Evolutionary conservation across 345 rosid species (phyloP), one percentile per base, ranked within the genome.

Genomic region (Bretschneidera sinensis): DNA sequence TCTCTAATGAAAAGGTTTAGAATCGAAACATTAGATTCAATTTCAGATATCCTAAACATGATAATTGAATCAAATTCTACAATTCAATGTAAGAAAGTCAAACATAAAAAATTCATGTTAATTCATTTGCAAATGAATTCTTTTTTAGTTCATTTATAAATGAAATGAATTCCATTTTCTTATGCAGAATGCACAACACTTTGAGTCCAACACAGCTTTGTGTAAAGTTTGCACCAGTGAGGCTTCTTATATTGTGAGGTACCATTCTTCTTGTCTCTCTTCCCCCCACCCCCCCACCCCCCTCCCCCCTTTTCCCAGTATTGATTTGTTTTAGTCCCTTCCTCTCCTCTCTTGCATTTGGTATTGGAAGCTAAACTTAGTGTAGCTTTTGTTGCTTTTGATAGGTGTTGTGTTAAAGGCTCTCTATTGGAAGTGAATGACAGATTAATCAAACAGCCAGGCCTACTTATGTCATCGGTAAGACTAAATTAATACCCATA

Each of bases 371-470:
- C 45, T 49, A 24, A 49, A n/a, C n/a, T n/a, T n/a, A n/a, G n/a
- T n/a, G n/a, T n/a, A 59, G 34, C 19, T 39, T n/a, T 61, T 65
- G 22, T 61, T 74, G 54, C 21, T 65, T 71, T 56, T 66, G 16
- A 5, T 83, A 90, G 99, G 82, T 95, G 95, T 59, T 86, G 97
- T 43, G 89, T 95, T 54, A 95, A 95, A 77, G 94, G 97, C 55
- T 88, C 92, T 47, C 77, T 88, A 24, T 68, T 95, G 79, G 97
- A 91, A 74, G 99, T 88, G 54, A 95, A 91, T n/a, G 89, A 86
- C 51, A 82, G 87, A 66, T 72, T 95, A 67, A 78, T 86, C 48
- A 82, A 76, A 67, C 86, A 82, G 45, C 95, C 97, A 0, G 78
- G 60, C 34, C 82, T 91, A 71, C 95, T 95, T 45, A 80, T 77